These are phyloP conservation scores for Fusarium gaditjirri DNA, from an alignment of 2,329 filamentous ascomycete species.

Conservation along the genomic window DNA sequence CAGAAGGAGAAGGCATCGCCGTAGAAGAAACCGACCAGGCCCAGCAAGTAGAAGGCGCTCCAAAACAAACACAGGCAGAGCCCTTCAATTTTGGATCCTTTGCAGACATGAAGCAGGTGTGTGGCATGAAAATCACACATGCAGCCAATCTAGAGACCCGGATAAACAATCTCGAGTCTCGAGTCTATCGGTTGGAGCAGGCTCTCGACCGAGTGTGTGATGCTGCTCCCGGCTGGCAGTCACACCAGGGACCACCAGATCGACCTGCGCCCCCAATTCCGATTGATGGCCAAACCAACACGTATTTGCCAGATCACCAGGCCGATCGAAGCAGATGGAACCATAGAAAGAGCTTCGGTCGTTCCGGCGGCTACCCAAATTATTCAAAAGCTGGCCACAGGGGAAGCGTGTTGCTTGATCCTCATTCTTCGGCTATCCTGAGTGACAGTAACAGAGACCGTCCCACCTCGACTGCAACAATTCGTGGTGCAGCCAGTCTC, in stretches of 20 bases:
- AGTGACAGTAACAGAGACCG: slow-evolving; percentile 40
- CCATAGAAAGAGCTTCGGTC: slow-evolving; percentile 19
- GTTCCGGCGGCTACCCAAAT: slow-evolving; percentile 47
- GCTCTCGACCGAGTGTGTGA: slow-evolving; percentile 63
- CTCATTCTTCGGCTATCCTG: slow-evolving; percentile 3
- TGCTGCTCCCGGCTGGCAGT: slow-evolving; percentile 54
- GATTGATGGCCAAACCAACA: slow-evolving; percentile 28
- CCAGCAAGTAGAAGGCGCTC: slow-evolving; percentile 47
- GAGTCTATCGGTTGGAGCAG: slow-evolving; percentile 64
- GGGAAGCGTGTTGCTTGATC: slow-evolving; percentile 55
- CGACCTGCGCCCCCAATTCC: slow-evolving; percentile 41
- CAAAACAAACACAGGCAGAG: slow-evolving; percentile 55
- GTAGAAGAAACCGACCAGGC: slow-evolving; percentile 47
- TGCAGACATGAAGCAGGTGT: slow-evolving; percentile 57
- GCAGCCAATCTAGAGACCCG: slow-evolving; percentile 64
- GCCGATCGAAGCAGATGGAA: neutral
- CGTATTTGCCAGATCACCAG: neutral
- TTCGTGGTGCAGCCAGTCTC: slow-evolving; percentile 59
- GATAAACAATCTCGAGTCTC: slow-evolving; percentile 61
- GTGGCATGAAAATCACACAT: slow-evolving; percentile 68
- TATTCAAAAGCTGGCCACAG: slow-evolving; percentile 52
- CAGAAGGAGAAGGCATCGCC: slow-evolving; percentile 51
- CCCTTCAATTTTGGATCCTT: slow-evolving; percentile 67
- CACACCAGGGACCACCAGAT: slow-evolving; percentile 45
- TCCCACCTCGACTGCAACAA: slow-evolving; percentile 58